Evolutionary conservation across 2,329 filamentous ascomycete species (phyloP).

Genomic region (Coniochaeta sp.): DNA sequence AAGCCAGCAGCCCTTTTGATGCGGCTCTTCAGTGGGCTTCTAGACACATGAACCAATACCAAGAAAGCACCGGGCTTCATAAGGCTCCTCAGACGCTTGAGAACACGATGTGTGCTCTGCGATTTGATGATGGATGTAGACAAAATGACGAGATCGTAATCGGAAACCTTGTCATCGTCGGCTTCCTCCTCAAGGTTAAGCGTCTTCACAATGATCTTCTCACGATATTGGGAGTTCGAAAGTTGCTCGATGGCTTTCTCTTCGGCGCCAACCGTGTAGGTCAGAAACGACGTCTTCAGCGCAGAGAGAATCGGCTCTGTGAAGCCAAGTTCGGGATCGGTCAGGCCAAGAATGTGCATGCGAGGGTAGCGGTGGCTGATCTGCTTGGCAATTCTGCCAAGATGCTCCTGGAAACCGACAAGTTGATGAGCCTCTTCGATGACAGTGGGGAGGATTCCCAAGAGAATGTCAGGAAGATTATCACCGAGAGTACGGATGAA

Average conservation of each 20-base stretch:
- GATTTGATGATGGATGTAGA: conserved; percentile 14
- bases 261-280: conserved; percentile 17
- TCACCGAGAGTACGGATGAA: conserved; percentile 18
- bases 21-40: conserved; percentile 11
- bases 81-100: conserved; percentile 10
- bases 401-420: conserved; percentile 21
- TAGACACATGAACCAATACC: conserved; percentile 18
- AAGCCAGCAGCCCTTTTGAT: conserved; percentile 9
- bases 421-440: conserved; percentile 23
- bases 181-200: conserved; percentile 14
- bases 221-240: background rate
- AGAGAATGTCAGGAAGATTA: conserved; percentile 16
- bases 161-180: conserved; percentile 5
- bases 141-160: conserved; percentile 19
- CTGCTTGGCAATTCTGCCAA: conserved; percentile 25
- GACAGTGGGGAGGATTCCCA: conserved; percentile 13
- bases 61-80: conserved; percentile 24
- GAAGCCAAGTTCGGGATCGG: conserved; percentile 21
- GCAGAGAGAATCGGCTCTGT: conserved; percentile 21
- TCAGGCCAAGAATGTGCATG: conserved; percentile 30
- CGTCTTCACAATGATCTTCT: conserved; percentile 10
- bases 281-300: conserved; percentile 21
- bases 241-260: conserved; percentile 14
- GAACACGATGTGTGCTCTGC: background rate
- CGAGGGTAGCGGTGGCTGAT: conserved; percentile 28